Percentiles rank a stretch among this genome's conserved stretches.
These are phyloP conservation scores for Boletus patriciae DNA, from an alignment of 768 basidiomycete genomes.

Conservation along the genomic window DNA sequence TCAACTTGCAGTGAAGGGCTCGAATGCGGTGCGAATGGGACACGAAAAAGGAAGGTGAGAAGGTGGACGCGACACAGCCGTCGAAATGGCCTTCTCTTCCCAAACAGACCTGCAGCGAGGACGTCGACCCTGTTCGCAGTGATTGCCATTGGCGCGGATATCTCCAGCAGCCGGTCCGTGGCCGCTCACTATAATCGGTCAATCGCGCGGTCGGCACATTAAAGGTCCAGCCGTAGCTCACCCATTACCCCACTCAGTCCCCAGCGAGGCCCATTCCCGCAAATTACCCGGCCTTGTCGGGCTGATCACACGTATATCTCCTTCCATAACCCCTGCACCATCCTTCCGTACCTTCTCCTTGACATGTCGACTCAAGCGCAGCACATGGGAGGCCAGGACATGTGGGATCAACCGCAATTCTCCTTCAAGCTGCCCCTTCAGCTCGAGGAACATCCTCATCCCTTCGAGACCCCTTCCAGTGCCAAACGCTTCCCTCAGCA, in stretches of 20 bases:
- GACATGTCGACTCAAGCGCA: constrained; percentile 29
- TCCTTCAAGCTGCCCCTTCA: constrained; percentile 20
- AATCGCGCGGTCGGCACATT: constrained; percentile 8
- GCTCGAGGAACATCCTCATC: constrained; percentile 29
- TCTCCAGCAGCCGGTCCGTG: constrained; percentile 10
- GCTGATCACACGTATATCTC: background rate
- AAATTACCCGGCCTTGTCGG: constrained; percentile 1
- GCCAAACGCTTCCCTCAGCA: constrained; percentile 13
- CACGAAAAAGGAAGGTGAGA: background rate
- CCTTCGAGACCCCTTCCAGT: constrained; percentile 13
- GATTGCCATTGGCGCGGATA: constrained; percentile 2
- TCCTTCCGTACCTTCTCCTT: background rate
- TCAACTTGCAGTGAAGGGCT: background rate
- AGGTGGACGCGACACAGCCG: background rate
- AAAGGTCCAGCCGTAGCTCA: background rate
- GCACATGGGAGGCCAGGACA: background rate
- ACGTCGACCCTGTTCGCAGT: background rate
- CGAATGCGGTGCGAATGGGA: too few species aligned
- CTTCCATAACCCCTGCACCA: background rate
- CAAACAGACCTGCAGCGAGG: background rate
- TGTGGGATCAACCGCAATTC: constrained; percentile 23
- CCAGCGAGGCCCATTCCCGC: background rate
- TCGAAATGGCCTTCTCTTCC: background rate
- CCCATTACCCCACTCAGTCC: background rate
- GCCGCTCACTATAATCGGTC: background rate